Conservation (phyloP, 768 basidiomycete species). For the Xerocomellus chrysenteron region DNA sequence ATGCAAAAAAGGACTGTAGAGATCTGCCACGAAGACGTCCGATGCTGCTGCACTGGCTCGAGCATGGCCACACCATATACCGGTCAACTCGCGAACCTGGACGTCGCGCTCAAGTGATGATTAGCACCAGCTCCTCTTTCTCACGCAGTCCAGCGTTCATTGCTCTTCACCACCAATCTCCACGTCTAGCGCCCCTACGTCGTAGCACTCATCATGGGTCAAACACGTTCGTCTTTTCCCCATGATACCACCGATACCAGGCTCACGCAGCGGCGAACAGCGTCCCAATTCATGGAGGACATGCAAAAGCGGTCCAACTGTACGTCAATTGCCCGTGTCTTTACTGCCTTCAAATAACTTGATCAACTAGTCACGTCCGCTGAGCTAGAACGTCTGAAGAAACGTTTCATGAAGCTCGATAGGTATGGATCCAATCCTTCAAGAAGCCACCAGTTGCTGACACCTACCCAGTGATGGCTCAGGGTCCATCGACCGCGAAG, state of each 20-base stretch:
- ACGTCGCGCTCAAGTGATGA: not conserved
- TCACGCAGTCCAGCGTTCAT: conserved; percentile 15
- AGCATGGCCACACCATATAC: conserved; percentile 24
- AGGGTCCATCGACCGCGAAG: conserved; percentile 97
- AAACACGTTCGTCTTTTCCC: conserved; percentile 62
- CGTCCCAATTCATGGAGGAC: conserved; percentile 95
- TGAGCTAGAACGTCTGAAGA: conserved; percentile 94
- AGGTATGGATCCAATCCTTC: conserved; percentile 47
- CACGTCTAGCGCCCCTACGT: not conserved
- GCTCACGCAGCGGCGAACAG: conserved; percentile 37
- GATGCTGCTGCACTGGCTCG: conserved; percentile 1
- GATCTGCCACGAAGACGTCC: conserved; percentile 4
- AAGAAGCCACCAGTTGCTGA: not conserved
- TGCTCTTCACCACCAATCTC: not conserved
- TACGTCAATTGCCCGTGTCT: conserved; percentile 43
- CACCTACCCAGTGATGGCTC: conserved; percentile 74
- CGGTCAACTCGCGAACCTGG: conserved; percentile 5
- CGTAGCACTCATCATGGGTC: conserved; percentile 59
- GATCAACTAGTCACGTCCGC: conserved; percentile 76
- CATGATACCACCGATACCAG: not conserved
- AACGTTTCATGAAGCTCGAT: conserved; percentile 99
- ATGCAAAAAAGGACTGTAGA: not conserved
- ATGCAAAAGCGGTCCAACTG: conserved; percentile 98
- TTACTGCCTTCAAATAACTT: conserved; percentile 7
- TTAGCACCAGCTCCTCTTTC: conserved; percentile 8